Conservation (phyloP, 148 eudicot species). For the Polygonum aviculare region DNA sequence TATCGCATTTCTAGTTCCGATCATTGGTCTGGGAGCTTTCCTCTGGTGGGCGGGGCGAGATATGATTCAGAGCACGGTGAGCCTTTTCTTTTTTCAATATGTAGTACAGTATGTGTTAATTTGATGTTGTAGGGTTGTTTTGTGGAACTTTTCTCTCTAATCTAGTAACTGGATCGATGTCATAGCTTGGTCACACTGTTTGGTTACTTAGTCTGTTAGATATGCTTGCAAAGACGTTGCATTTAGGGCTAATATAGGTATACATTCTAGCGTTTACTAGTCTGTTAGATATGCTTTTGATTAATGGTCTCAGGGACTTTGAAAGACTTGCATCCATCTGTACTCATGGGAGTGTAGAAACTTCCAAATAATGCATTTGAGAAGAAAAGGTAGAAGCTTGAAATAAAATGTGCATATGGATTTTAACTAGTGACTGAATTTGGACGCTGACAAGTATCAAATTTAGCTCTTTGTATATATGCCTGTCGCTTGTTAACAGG, state of each 20-base stretch:
- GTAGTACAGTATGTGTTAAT: background rate
- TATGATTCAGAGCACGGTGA: constrained; percentile 70
- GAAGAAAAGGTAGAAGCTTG: background rate
- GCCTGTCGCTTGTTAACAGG: background rate
- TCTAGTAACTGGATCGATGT: background rate
- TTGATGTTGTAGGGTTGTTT: background rate
- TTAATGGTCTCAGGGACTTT: background rate
- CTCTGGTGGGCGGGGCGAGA: constrained; percentile 95
- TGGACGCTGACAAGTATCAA: no score
- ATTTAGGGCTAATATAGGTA: background rate
- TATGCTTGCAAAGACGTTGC: background rate
- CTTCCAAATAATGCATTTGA: background rate
- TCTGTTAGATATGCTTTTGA: no score
- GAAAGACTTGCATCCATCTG: background rate
- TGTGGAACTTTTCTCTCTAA: background rate
- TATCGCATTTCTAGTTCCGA: constrained; percentile 60
- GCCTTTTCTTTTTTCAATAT: constrained; percentile 21
- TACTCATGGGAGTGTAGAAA: background rate
- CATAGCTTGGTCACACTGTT: background rate
- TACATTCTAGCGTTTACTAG: background rate
- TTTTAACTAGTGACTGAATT: background rate
- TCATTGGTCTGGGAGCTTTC: constrained; percentile 70
- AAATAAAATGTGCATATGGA: background rate
- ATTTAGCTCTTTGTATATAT: background rate
- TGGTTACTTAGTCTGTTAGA: background rate